Conservation (phyloP, 768 basidiomycete species). For the Lentinus brumalis region DNA sequence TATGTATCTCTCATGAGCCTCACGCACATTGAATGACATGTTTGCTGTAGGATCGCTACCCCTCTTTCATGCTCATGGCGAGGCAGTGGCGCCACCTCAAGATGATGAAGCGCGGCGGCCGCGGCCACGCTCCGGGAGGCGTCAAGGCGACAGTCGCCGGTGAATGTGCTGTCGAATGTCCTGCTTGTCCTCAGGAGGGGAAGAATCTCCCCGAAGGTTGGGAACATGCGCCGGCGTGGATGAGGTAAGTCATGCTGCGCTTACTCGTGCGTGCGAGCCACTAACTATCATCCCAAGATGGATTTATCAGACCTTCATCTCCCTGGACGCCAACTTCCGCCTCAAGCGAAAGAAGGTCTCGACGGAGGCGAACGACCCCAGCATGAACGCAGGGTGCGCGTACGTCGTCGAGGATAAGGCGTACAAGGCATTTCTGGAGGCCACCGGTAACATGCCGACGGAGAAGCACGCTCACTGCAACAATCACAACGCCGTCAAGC, state of each 20-base stretch:
- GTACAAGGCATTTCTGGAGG: constrained; percentile 24
- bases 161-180: constrained; percentile 23
- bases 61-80: constrained; percentile 15
- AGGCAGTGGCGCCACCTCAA: constrained; percentile 25
- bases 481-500: constrained; percentile 16
- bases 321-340: constrained; percentile 33
- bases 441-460: not conserved
- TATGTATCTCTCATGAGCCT: no score
- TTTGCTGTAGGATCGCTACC: constrained; percentile 22
- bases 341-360: constrained; percentile 25
- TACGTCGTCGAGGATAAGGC: constrained; percentile 28
- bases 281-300: not conserved
- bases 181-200: constrained; percentile 26
- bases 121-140: constrained; percentile 24
- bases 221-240: not conserved
- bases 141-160: constrained; percentile 11
- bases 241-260: no score
- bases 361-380: constrained; percentile 18
- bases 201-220: constrained; percentile 22
- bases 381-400: constrained; percentile 26
- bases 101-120: constrained; percentile 22
- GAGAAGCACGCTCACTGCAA: constrained; percentile 28
- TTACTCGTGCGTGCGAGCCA: no score
- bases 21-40: no score
- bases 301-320: constrained; percentile 28